Percentiles rank a stretch among this genome's conserved stretches.
Conservation (phyloP, 2,329 filamentous ascomycete genomes). For the Trichoderma pleuroti region DNA sequence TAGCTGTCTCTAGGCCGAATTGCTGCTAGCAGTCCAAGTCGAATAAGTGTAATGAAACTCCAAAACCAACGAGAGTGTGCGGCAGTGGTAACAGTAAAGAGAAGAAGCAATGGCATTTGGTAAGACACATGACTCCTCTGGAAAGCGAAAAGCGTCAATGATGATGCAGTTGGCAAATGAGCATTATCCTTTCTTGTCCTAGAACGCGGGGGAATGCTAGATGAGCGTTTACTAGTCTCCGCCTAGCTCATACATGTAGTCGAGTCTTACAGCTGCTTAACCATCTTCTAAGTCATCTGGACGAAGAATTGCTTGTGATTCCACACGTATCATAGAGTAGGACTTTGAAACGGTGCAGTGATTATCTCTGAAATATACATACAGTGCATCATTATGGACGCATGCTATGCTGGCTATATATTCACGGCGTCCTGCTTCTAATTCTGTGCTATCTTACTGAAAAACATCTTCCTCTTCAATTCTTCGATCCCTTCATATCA, state of each 20-base stretch:
- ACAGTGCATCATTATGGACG: background rate
- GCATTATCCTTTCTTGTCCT: background rate
- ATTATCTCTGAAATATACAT: background rate
- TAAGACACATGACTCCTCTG: background rate
- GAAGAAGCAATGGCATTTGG: background rate
- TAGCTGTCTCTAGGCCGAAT: background rate
- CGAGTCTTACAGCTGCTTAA: background rate
- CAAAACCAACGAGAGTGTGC: background rate
- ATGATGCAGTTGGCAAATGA: background rate
- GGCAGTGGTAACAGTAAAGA: background rate
- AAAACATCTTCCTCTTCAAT: background rate
- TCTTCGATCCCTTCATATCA: background rate
- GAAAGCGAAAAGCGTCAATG: background rate
- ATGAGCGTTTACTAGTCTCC: background rate
- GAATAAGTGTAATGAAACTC: too few species aligned
- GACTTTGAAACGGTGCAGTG: background rate
- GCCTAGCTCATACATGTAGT: background rate
- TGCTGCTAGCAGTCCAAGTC: background rate
- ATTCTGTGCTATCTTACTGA: background rate
- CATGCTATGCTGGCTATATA: background rate
- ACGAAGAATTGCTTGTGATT: background rate
- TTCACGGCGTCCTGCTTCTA: background rate
- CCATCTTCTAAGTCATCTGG: background rate
- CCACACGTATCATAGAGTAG: background rate
- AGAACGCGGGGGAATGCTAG: background rate